Evolutionary conservation across 805 yeast species (phyloP).

Genomic region (Starmerella scarabaei): DNA sequence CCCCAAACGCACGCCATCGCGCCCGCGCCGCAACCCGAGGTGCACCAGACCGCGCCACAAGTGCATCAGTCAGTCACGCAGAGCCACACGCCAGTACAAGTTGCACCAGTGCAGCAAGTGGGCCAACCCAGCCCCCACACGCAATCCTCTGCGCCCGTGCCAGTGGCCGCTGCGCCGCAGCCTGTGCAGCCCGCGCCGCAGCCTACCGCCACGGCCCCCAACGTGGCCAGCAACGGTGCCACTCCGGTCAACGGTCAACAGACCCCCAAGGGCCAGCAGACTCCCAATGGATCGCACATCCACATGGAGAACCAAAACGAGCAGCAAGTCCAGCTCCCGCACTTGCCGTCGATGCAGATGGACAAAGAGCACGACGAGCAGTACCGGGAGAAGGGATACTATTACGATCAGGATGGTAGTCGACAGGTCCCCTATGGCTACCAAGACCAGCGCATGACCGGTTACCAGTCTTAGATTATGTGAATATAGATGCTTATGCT

Average conservation of each 20-base stretch:
- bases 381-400: background rate
- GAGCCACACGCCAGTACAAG: no score
- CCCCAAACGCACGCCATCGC: background rate
- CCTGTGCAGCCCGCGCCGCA: slow-evolving; percentile 8
- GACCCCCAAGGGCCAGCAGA: background rate
- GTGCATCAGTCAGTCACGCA: no score
- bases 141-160: no score
- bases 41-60: no score
- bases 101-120: no score
- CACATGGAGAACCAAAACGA: background rate
- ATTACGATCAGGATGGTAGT: background rate
- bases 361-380: background rate
- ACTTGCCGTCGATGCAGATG: background rate
- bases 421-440: background rate
- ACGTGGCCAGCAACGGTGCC: no score
- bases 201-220: background rate
- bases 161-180: no score
- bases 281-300: slow-evolving; percentile 11
- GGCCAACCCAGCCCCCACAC: no score
- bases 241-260: slow-evolving; percentile 11
- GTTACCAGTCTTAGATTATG: background rate
- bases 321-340: background rate
- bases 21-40: slow-evolving; percentile 1
- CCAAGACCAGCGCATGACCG: background rate
- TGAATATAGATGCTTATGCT: no score